Evolutionary conservation across 169 alveolate species (phyloP).

Genomic region (Plasmodium gaboni): DNA sequence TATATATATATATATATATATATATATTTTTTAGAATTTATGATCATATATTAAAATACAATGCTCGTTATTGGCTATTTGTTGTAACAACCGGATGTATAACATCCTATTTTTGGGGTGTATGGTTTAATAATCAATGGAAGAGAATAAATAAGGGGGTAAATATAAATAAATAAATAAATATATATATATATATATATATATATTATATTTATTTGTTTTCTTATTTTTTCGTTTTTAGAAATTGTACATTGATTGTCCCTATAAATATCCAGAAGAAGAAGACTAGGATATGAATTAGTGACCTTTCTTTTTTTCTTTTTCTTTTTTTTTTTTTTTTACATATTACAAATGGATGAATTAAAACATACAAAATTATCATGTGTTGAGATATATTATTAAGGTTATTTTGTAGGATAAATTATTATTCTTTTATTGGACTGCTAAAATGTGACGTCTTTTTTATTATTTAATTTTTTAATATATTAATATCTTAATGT

Average conservation of each 20-base stretch:
- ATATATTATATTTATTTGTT: not conserved
- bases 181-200: not conserved
- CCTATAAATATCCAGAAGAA: constrained; percentile 70
- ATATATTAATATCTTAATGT: no score
- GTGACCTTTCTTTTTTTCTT: no score
- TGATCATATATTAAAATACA: constrained; percentile 65
- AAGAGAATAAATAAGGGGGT: constrained; percentile 72
- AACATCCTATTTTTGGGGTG: constrained; percentile 74
- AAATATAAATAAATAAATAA: not conserved
- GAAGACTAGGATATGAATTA: constrained; percentile 8
- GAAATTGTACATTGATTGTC: constrained; percentile 74
- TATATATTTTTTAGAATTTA: constrained; percentile 7
- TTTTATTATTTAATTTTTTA: no score
- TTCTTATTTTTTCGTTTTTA: constrained; percentile 2
- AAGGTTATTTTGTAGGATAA: no score
- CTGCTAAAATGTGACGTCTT: no score
- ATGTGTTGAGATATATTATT: no score
- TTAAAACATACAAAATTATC: no score
- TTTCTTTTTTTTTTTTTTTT: no score
- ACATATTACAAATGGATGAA: no score
- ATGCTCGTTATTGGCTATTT: constrained; percentile 67
- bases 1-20: not conserved
- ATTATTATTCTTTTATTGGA: no score
- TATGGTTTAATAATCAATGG: constrained; percentile 71
- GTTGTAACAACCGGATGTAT: constrained; percentile 67